phyloP scores from a whole-genome alignment of 2,329 filamentous ascomycete genomes.

The Phyllachora maydis region DNA sequence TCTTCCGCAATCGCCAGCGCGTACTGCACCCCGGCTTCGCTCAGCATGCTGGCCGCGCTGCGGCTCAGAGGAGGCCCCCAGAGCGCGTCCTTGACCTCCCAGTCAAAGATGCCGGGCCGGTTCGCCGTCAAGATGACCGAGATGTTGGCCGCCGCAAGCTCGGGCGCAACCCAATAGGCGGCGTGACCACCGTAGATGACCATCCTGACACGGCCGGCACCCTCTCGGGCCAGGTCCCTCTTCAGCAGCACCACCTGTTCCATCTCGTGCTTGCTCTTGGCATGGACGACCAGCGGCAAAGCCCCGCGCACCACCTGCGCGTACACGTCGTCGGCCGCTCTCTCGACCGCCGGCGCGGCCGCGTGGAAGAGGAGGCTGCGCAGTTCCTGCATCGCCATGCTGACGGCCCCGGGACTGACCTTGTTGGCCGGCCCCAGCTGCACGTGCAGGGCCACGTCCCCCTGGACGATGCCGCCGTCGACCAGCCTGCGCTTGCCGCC shows the following conservation, averaged over 20 bases:
- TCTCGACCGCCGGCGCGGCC: constrained; percentile 2
- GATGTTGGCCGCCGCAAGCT: constrained; percentile 16
- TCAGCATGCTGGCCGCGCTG: constrained; percentile 15
- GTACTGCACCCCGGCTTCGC: constrained; percentile 17
- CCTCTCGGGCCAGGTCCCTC: constrained; percentile 9
- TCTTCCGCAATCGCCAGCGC: constrained; percentile 10
- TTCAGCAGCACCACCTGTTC: constrained; percentile 17
- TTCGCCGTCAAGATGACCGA: constrained; percentile 20
- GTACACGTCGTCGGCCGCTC: constrained; percentile 13
- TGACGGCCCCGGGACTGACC: constrained; percentile 8
- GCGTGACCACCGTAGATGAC: constrained; percentile 17
- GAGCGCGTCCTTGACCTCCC: constrained; percentile 15
- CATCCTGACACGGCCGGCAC: constrained; percentile 7
- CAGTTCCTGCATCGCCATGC: constrained; percentile 11
- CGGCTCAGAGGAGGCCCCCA: constrained; percentile 19
- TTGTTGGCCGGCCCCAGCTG: constrained; percentile 13
- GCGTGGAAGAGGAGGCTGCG: constrained; percentile 9
- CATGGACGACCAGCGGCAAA: constrained; percentile 17
- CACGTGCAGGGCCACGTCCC: constrained; percentile 20
- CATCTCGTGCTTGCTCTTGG: constrained; percentile 18
- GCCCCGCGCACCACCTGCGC: constrained; percentile 14
- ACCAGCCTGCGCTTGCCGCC: constrained; percentile 14
- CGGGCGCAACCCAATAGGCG: constrained; percentile 16
- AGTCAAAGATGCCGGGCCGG: constrained; percentile 10
- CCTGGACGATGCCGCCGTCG: constrained; percentile 17